Conservation (phyloP, 805 yeast genomes). For the Nakazawaea peltata region DNA sequence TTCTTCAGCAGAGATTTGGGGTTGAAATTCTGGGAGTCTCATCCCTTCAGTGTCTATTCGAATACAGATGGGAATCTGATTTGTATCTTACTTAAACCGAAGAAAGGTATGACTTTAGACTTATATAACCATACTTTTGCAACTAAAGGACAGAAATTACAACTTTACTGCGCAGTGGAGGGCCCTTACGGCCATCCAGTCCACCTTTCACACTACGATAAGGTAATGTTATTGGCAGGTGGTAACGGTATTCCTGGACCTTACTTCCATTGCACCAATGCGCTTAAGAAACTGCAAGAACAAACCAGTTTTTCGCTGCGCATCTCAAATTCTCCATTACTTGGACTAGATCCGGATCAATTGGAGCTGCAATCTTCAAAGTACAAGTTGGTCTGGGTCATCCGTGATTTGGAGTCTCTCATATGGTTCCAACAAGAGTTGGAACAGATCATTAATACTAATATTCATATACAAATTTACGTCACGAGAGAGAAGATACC, state of each 20-base stretch:
- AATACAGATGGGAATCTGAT: slow-evolving; percentile 22
- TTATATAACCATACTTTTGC: slow-evolving; percentile 21
- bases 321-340: too few species aligned
- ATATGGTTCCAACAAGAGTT: slow-evolving; percentile 40
- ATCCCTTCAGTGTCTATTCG: slow-evolving; percentile 51
- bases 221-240: slow-evolving; percentile 41
- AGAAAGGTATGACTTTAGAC: slow-evolving; percentile 40
- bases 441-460: slow-evolving; percentile 11
- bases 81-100: slow-evolving; percentile 36
- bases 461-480: slow-evolving; percentile 15
- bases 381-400: slow-evolving; percentile 39
- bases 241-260: slow-evolving; percentile 56
- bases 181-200: slow-evolving; percentile 46
- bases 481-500: slow-evolving; percentile 15
- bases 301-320: too few species aligned
- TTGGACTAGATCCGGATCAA: too few species aligned
- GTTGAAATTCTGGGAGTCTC: slow-evolving; percentile 50
- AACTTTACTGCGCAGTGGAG: slow-evolving; percentile 34
- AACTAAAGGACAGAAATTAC: slow-evolving; percentile 20
- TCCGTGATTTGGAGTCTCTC: slow-evolving; percentile 28
- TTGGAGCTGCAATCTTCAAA: slow-evolving; percentile 11
- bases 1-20: slow-evolving; percentile 29
- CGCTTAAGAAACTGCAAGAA: slow-evolving; percentile 17
- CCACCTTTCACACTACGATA: slow-evolving; percentile 31
- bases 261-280: slow-evolving; percentile 31